phyloP scores from a whole-genome alignment of 108 stramenopile genomes.

The Nitzschia sp. region DNA sequence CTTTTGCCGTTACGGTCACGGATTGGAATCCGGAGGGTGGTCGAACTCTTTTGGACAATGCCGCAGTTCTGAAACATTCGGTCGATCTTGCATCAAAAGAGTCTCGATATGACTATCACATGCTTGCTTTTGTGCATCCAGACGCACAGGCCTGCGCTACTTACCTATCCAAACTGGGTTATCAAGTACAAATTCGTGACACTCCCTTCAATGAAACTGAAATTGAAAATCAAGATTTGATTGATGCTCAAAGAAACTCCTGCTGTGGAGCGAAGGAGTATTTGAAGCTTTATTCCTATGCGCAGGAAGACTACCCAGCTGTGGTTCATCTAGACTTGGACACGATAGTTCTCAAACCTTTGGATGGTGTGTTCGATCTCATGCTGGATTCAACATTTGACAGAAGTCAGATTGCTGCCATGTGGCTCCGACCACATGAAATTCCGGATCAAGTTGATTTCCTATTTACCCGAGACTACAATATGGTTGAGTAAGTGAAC shows the following conservation, averaged over 20 bases:
- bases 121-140: slow-evolving; percentile 68
- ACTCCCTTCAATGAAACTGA: slow-evolving; percentile 59
- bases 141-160: slow-evolving; percentile 38
- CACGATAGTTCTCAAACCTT: slow-evolving; percentile 56
- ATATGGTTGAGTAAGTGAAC: slow-evolving; percentile 38
- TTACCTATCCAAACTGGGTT: slow-evolving; percentile 42
- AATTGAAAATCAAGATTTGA: slow-evolving; percentile 40
- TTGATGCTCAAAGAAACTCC: slow-evolving; percentile 38
- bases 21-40: slow-evolving; percentile 34
- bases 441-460: slow-evolving; percentile 53
- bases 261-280: slow-evolving; percentile 89
- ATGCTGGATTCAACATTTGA: slow-evolving; percentile 41
- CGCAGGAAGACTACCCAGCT: slow-evolving; percentile 67
- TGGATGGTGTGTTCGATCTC: slow-evolving; percentile 71
- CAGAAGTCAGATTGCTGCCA: slow-evolving; percentile 9
- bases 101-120: slow-evolving; percentile 56
- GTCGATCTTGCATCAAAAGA: slow-evolving; percentile 45
- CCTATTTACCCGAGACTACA: slow-evolving; percentile 75
- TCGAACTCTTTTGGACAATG: slow-evolving; percentile 31
- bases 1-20: slow-evolving; percentile 71
- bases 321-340: slow-evolving; percentile 74
- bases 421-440: slow-evolving; percentile 23
- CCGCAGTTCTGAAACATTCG: slow-evolving; percentile 65
- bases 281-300: slow-evolving; percentile 86
- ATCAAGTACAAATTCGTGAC: slow-evolving; percentile 40